These are phyloP conservation scores for Pyrenula massariospora DNA, from an alignment of 495 filamentous ascomycete genomes.

Conservation along the genomic window DNA sequence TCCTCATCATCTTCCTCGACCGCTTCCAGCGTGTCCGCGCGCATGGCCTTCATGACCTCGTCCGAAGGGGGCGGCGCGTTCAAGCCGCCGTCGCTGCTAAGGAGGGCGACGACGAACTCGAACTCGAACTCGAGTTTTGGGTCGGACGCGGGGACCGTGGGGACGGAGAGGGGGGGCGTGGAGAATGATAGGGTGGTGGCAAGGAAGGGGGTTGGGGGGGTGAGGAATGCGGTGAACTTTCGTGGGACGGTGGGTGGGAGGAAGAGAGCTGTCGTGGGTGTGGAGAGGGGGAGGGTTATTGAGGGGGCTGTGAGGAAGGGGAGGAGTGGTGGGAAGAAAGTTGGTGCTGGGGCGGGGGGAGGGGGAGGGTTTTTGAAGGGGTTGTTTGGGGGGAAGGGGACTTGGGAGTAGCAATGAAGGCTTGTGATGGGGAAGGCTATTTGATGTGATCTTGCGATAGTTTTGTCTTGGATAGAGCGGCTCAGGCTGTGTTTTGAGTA, in stretches of 20 bases:
- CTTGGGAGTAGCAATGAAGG: not conserved
- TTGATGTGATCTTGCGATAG: not conserved
- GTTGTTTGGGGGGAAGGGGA: not conserved
- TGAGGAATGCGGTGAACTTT: slow-evolving; percentile 72
- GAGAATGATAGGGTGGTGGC: slow-evolving; percentile 25
- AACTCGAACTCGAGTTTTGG: slow-evolving; percentile 17
- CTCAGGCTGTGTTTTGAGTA: too few species aligned
- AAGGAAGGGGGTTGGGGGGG: slow-evolving; percentile 40
- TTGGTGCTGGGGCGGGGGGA: not conserved
- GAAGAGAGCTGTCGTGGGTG: slow-evolving; percentile 47
- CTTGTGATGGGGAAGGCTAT: not conserved
- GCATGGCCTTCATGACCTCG: slow-evolving; percentile 51
- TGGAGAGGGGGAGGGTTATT: slow-evolving; percentile 35
- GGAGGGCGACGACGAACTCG: slow-evolving; percentile 58
- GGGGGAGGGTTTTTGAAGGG: not conserved
- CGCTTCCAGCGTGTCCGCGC: slow-evolving; percentile 17
- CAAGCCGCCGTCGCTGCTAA: slow-evolving; percentile 67
- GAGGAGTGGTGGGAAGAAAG: not conserved
- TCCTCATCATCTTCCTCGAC: slow-evolving; percentile 37
- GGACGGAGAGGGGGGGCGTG: slow-evolving; percentile 21
- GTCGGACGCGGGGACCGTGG: slow-evolving; percentile 19
- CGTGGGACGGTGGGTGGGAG: slow-evolving; percentile 66
- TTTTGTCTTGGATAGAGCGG: too few species aligned
- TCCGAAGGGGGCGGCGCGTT: slow-evolving; percentile 32
- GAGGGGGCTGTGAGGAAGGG: slow-evolving; percentile 14